Evolutionary conservation across 2,329 filamentous ascomycete species (phyloP).

Genomic region (Coniochaeta sp.): DNA sequence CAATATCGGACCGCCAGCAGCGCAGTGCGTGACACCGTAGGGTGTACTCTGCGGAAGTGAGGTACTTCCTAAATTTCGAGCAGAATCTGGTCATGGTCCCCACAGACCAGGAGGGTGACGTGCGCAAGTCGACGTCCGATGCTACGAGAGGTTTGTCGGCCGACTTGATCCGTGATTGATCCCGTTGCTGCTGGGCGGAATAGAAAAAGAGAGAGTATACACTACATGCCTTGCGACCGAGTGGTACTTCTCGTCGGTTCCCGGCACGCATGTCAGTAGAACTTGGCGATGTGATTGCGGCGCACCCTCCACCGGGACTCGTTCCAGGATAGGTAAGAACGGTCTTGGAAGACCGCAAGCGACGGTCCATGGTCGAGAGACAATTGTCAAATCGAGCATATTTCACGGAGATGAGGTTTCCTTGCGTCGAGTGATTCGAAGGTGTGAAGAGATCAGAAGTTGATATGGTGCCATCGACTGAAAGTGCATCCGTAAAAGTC

Average conservation of each 20-base stretch:
- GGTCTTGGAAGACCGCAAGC: not conserved
- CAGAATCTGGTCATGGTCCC: not conserved
- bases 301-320: not conserved
- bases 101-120: not conserved
- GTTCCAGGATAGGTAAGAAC: not conserved
- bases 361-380: not conserved
- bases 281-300: not conserved
- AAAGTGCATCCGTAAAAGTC: too few relatives aligned
- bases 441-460: not conserved
- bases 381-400: not conserved
- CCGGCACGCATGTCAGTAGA: not conserved
- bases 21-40: not conserved
- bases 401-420: not conserved
- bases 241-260: not conserved
- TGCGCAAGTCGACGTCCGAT: not conserved
- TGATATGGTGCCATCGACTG: not conserved
- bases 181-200: not conserved
- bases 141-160: not conserved
- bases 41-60: not conserved
- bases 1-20: not conserved
- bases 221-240: not conserved
- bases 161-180: not conserved
- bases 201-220: not conserved
- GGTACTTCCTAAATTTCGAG: not conserved
- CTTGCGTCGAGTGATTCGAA: not conserved